Conservation (phyloP, 257 asterid species). For the Echium plantagineum region DNA sequence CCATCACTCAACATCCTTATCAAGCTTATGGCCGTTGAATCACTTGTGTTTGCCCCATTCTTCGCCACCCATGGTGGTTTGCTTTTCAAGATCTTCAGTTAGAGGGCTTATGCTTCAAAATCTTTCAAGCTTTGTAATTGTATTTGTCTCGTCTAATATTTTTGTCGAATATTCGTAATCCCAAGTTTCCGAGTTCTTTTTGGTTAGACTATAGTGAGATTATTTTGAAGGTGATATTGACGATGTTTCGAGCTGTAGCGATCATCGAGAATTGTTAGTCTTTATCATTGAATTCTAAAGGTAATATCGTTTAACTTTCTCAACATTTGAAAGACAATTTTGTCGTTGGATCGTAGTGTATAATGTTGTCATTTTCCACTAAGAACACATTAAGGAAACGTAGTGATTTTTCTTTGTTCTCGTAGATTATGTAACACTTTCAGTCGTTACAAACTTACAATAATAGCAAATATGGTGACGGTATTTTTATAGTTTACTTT, state of each 20-base stretch:
- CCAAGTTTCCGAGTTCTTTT: neutral
- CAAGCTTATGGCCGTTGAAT: constrained; percentile 47
- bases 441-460: too few species aligned
- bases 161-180: too few species aligned
- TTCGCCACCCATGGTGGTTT: constrained; percentile 41
- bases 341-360: neutral
- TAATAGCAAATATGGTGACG: too few species aligned
- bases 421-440: neutral
- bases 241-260: neutral
- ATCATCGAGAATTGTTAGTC: neutral
- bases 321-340: neutral
- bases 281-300: too few species aligned
- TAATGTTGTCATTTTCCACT: neutral
- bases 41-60: constrained; percentile 42
- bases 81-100: constrained; percentile 24
- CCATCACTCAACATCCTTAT: constrained; percentile 42
- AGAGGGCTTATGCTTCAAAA: neutral
- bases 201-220: neutral
- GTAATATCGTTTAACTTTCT: neutral
- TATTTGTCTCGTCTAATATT: neutral
- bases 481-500: too few species aligned
- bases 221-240: neutral
- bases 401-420: neutral
- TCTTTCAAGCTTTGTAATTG: constrained; percentile 1
- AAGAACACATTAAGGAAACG: too few species aligned